These are phyloP conservation scores for Vigna nakashimae DNA, from an alignment of 306 rosid species.

Conservation along the genomic window DNA sequence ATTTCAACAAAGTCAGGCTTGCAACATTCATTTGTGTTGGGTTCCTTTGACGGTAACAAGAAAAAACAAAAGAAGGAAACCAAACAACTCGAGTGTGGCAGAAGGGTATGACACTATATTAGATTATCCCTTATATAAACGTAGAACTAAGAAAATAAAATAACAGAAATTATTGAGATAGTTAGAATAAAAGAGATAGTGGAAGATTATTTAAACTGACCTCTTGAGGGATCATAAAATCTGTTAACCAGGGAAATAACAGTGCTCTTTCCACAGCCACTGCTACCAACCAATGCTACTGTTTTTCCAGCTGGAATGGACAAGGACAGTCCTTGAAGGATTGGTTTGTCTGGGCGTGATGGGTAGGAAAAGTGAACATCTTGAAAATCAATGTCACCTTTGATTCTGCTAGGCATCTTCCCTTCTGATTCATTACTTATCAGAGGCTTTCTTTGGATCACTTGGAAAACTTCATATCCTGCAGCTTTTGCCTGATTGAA, in stretches of 20 bases:
- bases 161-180: too few species aligned
- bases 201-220: conserved; percentile 40
- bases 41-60: too few species aligned
- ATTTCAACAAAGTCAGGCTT: conserved; percentile 33
- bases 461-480: conserved; percentile 82
- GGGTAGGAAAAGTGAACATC: conserved; percentile 77
- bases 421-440: conserved; percentile 60
- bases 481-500: conserved; percentile 94
- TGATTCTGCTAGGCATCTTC: conserved; percentile 47
- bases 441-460: conserved; percentile 72
- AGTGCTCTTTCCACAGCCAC: conserved; percentile 99
- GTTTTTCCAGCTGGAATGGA: conserved; percentile 83
- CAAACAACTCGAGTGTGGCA: too few species aligned
- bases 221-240: conserved; percentile 78
- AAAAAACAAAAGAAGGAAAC: too few species aligned
- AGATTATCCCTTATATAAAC: too few species aligned
- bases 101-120: too few species aligned
- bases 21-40: not conserved
- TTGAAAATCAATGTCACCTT: conserved; percentile 63
- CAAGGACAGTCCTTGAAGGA: conserved; percentile 74
- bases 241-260: conserved; percentile 74
- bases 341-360: too few species aligned
- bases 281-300: conserved; percentile 82
- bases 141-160: too few species aligned
- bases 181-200: not conserved